Evolutionary conservation across 768 basidiomycete species (phyloP).

Genomic region (Pisolithus orientalis): DNA sequence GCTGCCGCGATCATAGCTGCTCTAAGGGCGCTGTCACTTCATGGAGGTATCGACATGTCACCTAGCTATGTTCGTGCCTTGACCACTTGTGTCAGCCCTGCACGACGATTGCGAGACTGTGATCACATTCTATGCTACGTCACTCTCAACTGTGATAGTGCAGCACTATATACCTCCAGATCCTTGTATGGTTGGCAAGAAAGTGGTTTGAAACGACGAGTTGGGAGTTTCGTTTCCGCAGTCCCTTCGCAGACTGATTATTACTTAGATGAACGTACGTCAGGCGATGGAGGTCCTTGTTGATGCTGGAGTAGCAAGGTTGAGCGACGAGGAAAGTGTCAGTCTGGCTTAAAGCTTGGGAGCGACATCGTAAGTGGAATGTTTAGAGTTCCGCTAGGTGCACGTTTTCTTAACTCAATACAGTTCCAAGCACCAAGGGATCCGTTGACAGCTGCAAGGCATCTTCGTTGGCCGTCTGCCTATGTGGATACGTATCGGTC

Average conservation of each 20-base stretch:
- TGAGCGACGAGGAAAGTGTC: conserved; percentile 64
- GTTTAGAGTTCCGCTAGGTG: neutral
- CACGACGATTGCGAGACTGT: conserved; percentile 66
- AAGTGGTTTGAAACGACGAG: conserved; percentile 75
- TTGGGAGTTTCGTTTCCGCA: conserved; percentile 22
- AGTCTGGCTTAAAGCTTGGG: conserved; percentile 56
- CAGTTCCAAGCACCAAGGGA: conserved; percentile 50
- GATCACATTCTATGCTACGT: conserved; percentile 74
- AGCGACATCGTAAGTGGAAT: conserved; percentile 47
- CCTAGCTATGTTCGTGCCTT: neutral
- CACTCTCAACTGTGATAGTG: conserved; percentile 59
- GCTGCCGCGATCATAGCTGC: conserved; percentile 61
- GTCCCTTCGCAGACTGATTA: conserved; percentile 6
- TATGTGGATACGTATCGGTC: conserved; percentile 78
- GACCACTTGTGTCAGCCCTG: conserved; percentile 40
- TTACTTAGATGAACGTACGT: conserved; percentile 60
- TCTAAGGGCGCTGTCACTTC: conserved; percentile 66
- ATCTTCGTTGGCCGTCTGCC: conserved; percentile 66
- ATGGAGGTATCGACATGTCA: conserved; percentile 47
- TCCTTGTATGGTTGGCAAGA: conserved; percentile 62
- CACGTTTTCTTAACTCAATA: conserved; percentile 4
- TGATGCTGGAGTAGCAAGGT: conserved; percentile 60
- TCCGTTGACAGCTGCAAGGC: conserved; percentile 49
- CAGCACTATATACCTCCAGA: conserved; percentile 58
- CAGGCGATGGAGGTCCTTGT: conserved; percentile 74